phyloP scores from a whole-genome alignment of 768 basidiomycete genomes.

The Epithele typhae region DNA sequence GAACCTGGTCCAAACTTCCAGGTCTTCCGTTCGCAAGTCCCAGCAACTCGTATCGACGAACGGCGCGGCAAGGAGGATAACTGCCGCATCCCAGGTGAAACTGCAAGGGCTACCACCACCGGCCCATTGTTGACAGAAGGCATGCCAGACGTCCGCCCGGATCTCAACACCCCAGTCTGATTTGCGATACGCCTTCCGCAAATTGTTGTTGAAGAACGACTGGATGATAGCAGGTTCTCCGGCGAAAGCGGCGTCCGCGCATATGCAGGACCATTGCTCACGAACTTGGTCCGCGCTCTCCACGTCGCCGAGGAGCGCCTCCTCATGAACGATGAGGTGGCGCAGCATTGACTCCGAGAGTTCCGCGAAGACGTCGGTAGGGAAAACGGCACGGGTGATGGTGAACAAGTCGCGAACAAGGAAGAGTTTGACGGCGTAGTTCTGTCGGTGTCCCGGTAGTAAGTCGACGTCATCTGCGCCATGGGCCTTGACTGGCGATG shows the following conservation, averaged over 20 bases:
- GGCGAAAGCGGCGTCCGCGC: slow-evolving; percentile 47
- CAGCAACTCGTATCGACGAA: slow-evolving; percentile 44
- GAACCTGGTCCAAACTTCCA: slow-evolving; percentile 55
- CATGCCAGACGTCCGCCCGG: slow-evolving; percentile 52
- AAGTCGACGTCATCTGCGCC: neutral
- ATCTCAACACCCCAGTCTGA: slow-evolving; percentile 39
- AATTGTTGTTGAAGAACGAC: slow-evolving; percentile 36
- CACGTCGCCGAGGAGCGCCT: slow-evolving; percentile 39
- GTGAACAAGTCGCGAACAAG: slow-evolving; percentile 59
- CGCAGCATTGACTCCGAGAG: slow-evolving; percentile 45
- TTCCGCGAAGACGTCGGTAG: slow-evolving; percentile 35
- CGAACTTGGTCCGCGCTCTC: slow-evolving; percentile 42
- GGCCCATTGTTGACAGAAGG: slow-evolving; percentile 54
- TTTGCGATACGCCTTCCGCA: slow-evolving; percentile 3
- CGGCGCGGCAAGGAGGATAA: slow-evolving; percentile 53
- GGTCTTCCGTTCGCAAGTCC: slow-evolving; percentile 52
- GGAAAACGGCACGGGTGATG: slow-evolving; percentile 38
- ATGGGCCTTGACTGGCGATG: slow-evolving; percentile 13
- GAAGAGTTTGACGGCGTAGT: slow-evolving; percentile 51
- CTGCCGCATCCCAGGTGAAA: slow-evolving; percentile 50
- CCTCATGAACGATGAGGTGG: slow-evolving; percentile 45
- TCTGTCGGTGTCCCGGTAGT: slow-evolving; percentile 23
- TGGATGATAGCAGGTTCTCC: slow-evolving; percentile 45
- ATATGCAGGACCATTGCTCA: slow-evolving; percentile 55
- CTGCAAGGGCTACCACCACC: slow-evolving; percentile 22